These are phyloP conservation scores for Hirschfeldia incana DNA, from an alignment of 345 rosid species.

Conservation along the genomic window DNA sequence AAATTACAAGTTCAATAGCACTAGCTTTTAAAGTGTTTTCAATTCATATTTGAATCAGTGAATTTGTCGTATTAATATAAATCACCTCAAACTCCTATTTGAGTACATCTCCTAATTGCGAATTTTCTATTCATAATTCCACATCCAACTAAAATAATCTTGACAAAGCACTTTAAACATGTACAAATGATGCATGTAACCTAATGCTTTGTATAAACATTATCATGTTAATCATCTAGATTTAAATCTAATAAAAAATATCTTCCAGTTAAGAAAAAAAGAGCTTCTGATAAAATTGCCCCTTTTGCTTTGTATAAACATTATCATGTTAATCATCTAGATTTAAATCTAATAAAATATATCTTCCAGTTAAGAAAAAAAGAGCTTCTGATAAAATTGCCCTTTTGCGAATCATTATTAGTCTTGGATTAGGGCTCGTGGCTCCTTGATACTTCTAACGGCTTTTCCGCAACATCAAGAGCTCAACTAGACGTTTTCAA, in stretches of 20 bases:
- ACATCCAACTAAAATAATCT: neutral
- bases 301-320: neutral
- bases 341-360: neutral
- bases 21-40: too few relatives aligned
- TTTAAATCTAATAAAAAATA: neutral
- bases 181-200: neutral
- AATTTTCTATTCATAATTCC: neutral
- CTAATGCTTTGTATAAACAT: neutral
- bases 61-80: too few relatives aligned
- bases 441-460: conserved; percentile 15
- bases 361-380: neutral
- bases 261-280: neutral
- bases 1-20: too few relatives aligned
- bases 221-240: neutral
- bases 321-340: neutral
- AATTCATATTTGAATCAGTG: too few relatives aligned
- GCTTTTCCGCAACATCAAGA: conserved; percentile 25
- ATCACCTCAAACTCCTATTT: too few relatives aligned
- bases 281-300: neutral
- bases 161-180: neutral
- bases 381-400: neutral
- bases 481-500: neutral
- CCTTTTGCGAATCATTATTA: neutral
- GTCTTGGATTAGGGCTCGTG: neutral
- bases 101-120: neutral